These are phyloP conservation scores for Kazachstania africana DNA, from an alignment of 805 yeast species.

Conservation along the genomic window DNA sequence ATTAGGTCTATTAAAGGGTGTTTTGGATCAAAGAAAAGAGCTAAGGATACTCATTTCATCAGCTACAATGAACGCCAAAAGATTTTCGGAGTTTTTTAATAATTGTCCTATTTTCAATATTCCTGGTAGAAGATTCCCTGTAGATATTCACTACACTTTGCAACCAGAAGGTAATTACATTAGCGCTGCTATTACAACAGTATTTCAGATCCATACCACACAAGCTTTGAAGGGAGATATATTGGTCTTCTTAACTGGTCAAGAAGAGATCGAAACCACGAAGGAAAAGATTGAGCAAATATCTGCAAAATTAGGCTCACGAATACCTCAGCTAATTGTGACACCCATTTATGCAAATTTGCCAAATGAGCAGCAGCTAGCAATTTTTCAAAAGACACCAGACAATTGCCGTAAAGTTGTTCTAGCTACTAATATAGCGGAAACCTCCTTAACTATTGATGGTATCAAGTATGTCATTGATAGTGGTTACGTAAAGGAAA, in stretches of 20 bases:
- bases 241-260: slow-evolving; percentile 86
- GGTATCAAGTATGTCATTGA: slow-evolving; percentile 93
- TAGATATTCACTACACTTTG: slow-evolving; percentile 68
- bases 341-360: slow-evolving; percentile 88
- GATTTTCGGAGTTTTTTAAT: slow-evolving; percentile 71
- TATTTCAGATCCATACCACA: slow-evolving; percentile 68
- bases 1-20: slow-evolving; percentile 66
- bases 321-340: slow-evolving; percentile 50
- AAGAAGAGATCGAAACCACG: slow-evolving; percentile 84
- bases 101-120: slow-evolving; percentile 79
- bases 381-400: slow-evolving; percentile 84
- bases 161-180: slow-evolving; percentile 87
- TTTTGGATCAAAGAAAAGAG: slow-evolving; percentile 52
- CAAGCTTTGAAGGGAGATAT: slow-evolving; percentile 67
- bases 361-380: slow-evolving; percentile 72
- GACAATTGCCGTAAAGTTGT: slow-evolving; percentile 71
- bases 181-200: slow-evolving; percentile 79
- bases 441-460: slow-evolving; percentile 89
- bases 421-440: slow-evolving; percentile 93
- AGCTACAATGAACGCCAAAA: slow-evolving; percentile 87
- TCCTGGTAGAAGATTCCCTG: slow-evolving; percentile 92
- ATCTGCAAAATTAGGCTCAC: slow-evolving; percentile 45
- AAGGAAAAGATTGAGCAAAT: slow-evolving; percentile 65
- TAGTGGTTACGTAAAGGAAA: slow-evolving; percentile 90
- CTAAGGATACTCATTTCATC: slow-evolving; percentile 74